These are phyloP conservation scores for Tilletiaria anomala DNA, from an alignment of 1,284 basidiomycete genomes.

Conservation along the genomic window DNA sequence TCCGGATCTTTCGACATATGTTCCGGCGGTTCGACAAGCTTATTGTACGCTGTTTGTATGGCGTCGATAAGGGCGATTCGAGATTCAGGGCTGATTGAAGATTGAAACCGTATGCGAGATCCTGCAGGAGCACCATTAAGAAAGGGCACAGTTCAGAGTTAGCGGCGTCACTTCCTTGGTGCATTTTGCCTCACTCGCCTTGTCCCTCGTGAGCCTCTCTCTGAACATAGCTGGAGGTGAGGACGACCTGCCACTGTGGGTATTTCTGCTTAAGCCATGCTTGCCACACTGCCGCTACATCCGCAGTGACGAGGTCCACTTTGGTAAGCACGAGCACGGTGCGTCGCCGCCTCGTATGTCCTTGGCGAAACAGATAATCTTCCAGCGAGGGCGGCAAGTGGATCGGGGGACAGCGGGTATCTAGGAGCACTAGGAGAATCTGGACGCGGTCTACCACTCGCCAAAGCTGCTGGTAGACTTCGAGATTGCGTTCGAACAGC, in stretches of 20 bases:
- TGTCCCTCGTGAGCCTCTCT: slow-evolving; percentile 17
- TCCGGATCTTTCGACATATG: no score
- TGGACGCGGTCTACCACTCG: slow-evolving; percentile 48
- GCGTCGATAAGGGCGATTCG: no score
- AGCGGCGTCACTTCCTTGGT: no score
- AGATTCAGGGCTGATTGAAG: no score
- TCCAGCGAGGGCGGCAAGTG: slow-evolving; percentile 48
- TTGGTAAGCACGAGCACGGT: slow-evolving; percentile 22
- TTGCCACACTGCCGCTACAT: slow-evolving; percentile 15
- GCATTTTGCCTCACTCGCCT: no score
- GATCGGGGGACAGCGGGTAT: slow-evolving; percentile 63
- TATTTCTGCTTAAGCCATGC: slow-evolving; percentile 10
- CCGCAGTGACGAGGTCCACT: slow-evolving; percentile 15
- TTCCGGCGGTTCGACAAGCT: no score
- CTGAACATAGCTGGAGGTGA: slow-evolving; percentile 18
- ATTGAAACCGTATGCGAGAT: no score
- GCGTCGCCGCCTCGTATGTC: slow-evolving; percentile 40
- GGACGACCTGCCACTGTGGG: slow-evolving; percentile 16
- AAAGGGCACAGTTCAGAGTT: no score
- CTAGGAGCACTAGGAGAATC: slow-evolving; percentile 67
- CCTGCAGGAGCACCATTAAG: no score
- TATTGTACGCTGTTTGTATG: neutral
- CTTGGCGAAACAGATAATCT: slow-evolving; percentile 42
- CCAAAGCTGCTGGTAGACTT: slow-evolving; percentile 26
- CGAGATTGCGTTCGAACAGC: slow-evolving; percentile 41